Evolutionary conservation across 768 basidiomycete genomes (phyloP), one percentile per base, ranked within the genome.

Genomic region (Paxillus involutus): DNA sequence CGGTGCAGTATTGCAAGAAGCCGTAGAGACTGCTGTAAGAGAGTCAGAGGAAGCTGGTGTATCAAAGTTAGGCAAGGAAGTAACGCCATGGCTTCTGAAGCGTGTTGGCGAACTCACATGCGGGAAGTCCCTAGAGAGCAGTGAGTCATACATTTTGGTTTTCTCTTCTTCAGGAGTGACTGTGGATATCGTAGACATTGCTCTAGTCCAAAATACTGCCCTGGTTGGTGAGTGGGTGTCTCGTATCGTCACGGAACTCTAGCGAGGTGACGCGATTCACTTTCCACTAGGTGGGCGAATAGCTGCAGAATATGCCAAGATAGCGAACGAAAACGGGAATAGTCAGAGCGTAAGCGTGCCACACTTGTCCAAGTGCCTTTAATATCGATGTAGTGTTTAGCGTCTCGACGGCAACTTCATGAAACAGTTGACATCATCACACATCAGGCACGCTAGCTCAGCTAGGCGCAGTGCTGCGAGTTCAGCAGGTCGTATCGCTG

Each of bases 51-150:
- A 81, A 53, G 88, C 86, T 58, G 93, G 94, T 2, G 75, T 96
- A 44, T 88, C 81, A 63, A 83, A 77, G 61, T 75, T 78, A 16
- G 97, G 97, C 3, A 98, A 97, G 62, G 90, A 93, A 55, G 94
- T 82, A 6, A 99, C 97, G 1, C 97, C 97, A 7, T 98, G 96
- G 96, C 75, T 99, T 10, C 75, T 99, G 30, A 77, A 79, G 42
- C 84, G 96, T 30, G 86, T 98, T 2, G 80, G 80, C 14, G 88
- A 96, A 66, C 75, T 98, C 45, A 93, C 89, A 0, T 65, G 80
- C 32, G 93, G 93, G 2, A 77, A 76, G 56, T 93, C 92, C 6
- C 72, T 97, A 48, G 73, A 77, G 37, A 86, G 81, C 63, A 89
- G 88, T 89, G 55, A 70, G 88, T 72, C 4, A 11, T 17, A 12